Evolutionary conservation across 2,329 filamentous ascomycete genomes (phyloP), one percentile per base, ranked within the genome.

Genomic region (Hymenoscyphus albidus): DNA sequence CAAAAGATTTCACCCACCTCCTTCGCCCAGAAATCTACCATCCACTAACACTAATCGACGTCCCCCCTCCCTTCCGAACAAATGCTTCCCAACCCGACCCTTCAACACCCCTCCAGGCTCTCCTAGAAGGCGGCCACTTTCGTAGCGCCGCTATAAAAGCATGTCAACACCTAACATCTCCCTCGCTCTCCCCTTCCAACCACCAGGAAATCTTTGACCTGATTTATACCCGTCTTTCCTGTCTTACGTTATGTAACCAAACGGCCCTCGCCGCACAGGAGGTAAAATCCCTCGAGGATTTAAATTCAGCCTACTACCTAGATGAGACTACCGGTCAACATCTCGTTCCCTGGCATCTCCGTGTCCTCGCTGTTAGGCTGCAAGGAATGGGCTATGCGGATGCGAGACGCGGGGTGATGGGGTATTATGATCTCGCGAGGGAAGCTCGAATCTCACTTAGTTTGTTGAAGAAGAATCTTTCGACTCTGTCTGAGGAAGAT

Each of bases 331-430:
- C 78, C 0, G 83, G 80, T 22, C 77, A 78, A 62, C 89, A 90
- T 74, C 82, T 96, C 0, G 90, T 94, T 0, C 94, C 94, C 0
- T 99, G 95, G 93, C 85, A 89, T 54, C 82, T 99, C 61, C 86
- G 95, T 6, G 84, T 97, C 2, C 82, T 98, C 16, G 88, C 89
- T 6, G 90, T 97, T 9, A 85, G 93, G 1, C 82, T 98, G 22
- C 92, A 96, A 70, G 92, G 91, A 0, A 84, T 97, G 57, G 92
- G 92, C 0, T 96, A 95, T 68, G 89, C 89, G 3, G 95, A 99
- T 77, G 86, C 88, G 59, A 84, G 94, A 4, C 84, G 93, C 67
- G 90, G 91, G 3, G 88, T 99, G 64, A 94, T 95, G 82, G 91
- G 90, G 56, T 92, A 96, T 75, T 96, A 97, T 74, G 93, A 97